These are phyloP conservation scores for Corymbia citriodora DNA, from an alignment of 441 rosid genomes.

Conservation along the genomic window DNA sequence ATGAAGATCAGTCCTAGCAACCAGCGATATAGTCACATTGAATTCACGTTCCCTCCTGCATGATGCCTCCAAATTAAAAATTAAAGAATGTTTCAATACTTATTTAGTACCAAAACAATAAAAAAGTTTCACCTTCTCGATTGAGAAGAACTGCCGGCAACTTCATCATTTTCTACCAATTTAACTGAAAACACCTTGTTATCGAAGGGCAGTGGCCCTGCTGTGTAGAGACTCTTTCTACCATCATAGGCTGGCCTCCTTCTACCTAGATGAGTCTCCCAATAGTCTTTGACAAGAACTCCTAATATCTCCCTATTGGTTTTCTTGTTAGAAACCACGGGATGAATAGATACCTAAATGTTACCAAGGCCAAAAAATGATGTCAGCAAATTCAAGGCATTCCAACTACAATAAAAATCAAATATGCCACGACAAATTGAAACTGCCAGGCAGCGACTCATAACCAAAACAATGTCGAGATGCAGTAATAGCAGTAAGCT, in stretches of 20 bases:
- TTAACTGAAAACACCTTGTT: conserved; percentile 47
- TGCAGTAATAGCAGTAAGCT: neutral
- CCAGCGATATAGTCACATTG: conserved; percentile 39
- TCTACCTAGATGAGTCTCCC: conserved; percentile 27
- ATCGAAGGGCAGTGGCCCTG: conserved; percentile 62
- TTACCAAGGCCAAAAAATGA: neutral
- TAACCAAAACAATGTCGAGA: neutral
- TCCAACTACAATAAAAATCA: neutral
- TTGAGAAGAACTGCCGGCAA: conserved; percentile 9
- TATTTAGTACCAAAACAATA: neutral
- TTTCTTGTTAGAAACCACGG: conserved; percentile 38
- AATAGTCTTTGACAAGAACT: conserved; percentile 2
- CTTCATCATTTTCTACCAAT: conserved; percentile 12
- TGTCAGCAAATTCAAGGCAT: neutral
- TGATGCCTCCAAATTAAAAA: neutral
- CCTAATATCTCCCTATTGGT: conserved; percentile 33
- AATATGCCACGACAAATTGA: neutral
- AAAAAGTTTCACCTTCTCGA: conserved; percentile 19
- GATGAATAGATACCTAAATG: conserved; percentile 22
- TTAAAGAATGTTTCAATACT: neutral
- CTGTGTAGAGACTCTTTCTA: conserved; percentile 54
- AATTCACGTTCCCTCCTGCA: conserved; percentile 49
- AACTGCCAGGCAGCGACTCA: neutral
- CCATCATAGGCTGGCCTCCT: conserved; percentile 69
- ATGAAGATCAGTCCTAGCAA: conserved; percentile 30